Evolutionary conservation across 164 flowering plant genomes (phyloP).

Genomic region (Umbilicus rupestris): DNA sequence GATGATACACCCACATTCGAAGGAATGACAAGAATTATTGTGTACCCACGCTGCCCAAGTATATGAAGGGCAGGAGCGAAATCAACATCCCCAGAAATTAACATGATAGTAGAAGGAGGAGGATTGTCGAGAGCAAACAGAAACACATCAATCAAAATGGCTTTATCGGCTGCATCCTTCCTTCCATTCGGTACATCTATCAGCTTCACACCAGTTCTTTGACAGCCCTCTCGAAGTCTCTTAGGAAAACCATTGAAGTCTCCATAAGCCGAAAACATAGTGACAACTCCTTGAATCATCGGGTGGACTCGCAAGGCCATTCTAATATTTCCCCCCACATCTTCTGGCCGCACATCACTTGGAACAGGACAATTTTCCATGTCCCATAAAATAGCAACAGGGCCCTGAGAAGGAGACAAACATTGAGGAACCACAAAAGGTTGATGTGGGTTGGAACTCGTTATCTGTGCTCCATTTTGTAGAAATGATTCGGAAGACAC

Average conservation of each 20-base stretch:
- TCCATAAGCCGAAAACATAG: conserved; percentile 81
- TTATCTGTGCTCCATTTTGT: conserved; percentile 13
- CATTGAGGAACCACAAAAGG: conserved; percentile 24
- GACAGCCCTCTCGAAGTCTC: conserved; percentile 88
- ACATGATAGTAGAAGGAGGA: conserved; percentile 83
- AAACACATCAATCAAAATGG: conserved; percentile 92
- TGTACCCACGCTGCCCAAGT: conserved; percentile 93
- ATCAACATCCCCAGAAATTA: conserved; percentile 94
- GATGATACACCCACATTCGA: conserved; percentile 76
- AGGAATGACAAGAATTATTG: conserved; percentile 80
- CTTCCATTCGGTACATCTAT: conserved; percentile 94
- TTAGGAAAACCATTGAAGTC: conserved; percentile 92
- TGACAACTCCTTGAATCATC: conserved; percentile 67
- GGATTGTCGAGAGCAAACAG: conserved; percentile 93
- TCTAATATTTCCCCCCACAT: conserved; percentile 86
- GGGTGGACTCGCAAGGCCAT: conserved; percentile 88
- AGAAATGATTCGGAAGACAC: conserved; percentile 22
- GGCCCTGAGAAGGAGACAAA: conserved; percentile 30
- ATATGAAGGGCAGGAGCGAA: conserved; percentile 95
- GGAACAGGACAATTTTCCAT: conserved; percentile 96
- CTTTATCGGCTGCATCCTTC: conserved; percentile 98
- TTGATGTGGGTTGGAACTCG: conserved; percentile 23
- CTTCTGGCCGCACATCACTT: conserved; percentile 86
- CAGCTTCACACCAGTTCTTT: conserved; percentile 92
- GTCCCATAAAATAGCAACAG: conserved; percentile 90